Evolutionary conservation across 179 eudicot genomes (phyloP).

Genomic region (Corrigiola litoralis): DNA sequence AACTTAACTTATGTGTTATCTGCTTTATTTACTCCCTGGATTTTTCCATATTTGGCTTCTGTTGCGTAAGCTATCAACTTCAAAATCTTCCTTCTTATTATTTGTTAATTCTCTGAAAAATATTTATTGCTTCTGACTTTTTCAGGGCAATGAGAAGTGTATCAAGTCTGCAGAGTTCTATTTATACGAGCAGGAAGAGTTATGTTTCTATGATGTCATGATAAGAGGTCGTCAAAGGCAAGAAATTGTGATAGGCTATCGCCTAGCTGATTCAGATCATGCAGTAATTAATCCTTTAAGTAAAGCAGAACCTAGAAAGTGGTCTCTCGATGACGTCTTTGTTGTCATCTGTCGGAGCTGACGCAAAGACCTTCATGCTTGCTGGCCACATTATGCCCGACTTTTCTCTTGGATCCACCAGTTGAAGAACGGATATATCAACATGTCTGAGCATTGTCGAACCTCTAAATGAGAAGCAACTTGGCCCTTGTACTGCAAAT

Average conservation of each 20-base stretch:
- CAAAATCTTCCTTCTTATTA: too few relatives aligned
- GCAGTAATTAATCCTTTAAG: constrained; percentile 65
- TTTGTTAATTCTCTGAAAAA: neutral
- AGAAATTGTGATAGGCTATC: constrained; percentile 84
- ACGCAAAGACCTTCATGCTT: constrained; percentile 15
- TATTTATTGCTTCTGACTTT: neutral
- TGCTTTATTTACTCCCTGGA: too few relatives aligned
- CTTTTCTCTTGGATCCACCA: too few relatives aligned
- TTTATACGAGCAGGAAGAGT: constrained; percentile 73
- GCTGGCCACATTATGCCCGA: neutral
- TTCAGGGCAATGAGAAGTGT: constrained; percentile 91
- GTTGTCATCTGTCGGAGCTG: constrained; percentile 63
- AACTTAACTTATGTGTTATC: too few relatives aligned
- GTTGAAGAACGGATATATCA: too few relatives aligned
- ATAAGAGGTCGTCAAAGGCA: constrained; percentile 71
- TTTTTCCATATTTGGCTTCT: too few relatives aligned
- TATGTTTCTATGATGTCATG: constrained; percentile 74
- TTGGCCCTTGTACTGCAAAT: too few relatives aligned
- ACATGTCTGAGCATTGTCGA: too few relatives aligned
- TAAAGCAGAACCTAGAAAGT: constrained; percentile 49
- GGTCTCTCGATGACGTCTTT: constrained; percentile 77
- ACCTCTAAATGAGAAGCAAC: too few relatives aligned
- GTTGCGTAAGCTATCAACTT: too few relatives aligned
- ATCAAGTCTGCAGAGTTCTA: constrained; percentile 85
- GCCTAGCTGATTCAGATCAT: constrained; percentile 49